Evolutionary conservation across 106 monocot genomes (phyloP).

Genomic region (Acorus gramineus): DNA sequence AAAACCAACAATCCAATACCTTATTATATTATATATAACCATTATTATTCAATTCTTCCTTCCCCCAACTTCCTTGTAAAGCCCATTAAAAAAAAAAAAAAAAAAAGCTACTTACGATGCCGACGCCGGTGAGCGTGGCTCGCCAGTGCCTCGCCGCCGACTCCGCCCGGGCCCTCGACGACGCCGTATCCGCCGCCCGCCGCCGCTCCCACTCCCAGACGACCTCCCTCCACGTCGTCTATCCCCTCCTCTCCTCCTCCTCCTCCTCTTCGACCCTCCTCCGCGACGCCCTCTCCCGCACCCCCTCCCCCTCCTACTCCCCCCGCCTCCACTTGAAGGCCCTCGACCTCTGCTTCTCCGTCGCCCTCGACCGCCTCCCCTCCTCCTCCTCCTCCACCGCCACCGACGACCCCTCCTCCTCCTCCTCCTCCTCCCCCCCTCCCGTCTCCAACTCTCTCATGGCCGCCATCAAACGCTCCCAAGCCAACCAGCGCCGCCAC

Average conservation of each 20-base stretch:
- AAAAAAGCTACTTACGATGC: slow-evolving; percentile 24
- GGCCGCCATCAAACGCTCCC: slow-evolving; percentile 97
- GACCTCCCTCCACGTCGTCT: slow-evolving; percentile 84
- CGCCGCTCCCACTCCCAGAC: slow-evolving; percentile 85
- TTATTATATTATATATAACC: too few relatives aligned
- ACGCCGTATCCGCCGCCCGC: slow-evolving; percentile 51
- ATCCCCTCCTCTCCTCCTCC: slow-evolving; percentile 50
- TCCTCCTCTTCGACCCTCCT: slow-evolving; percentile 21
- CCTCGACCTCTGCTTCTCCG: slow-evolving; percentile 77
- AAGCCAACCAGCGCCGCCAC: slow-evolving; percentile 86
- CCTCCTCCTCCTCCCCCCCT: slow-evolving; percentile 27
- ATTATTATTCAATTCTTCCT: too few relatives aligned
- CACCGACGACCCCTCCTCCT: slow-evolving; percentile 1
- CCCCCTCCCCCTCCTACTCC: slow-evolving; percentile 39
- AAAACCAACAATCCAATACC: too few relatives aligned
- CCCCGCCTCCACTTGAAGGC: slow-evolving; percentile 67
- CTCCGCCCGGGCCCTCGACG: slow-evolving; percentile 55
- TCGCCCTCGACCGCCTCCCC: slow-evolving; percentile 80
- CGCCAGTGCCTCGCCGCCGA: slow-evolving; percentile 63
- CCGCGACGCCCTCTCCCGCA: slow-evolving; percentile 44
- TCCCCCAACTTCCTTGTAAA: too few relatives aligned
- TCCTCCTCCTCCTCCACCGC: slow-evolving; percentile 18
- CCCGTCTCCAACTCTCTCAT: slow-evolving; percentile 92
- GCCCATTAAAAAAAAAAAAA: too few relatives aligned
- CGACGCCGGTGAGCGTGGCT: slow-evolving; percentile 66